Evolutionary conservation across 169 alveolate species (phyloP), one percentile per base, ranked within the genome.

Genomic region (Hammondia hammondi): DNA sequence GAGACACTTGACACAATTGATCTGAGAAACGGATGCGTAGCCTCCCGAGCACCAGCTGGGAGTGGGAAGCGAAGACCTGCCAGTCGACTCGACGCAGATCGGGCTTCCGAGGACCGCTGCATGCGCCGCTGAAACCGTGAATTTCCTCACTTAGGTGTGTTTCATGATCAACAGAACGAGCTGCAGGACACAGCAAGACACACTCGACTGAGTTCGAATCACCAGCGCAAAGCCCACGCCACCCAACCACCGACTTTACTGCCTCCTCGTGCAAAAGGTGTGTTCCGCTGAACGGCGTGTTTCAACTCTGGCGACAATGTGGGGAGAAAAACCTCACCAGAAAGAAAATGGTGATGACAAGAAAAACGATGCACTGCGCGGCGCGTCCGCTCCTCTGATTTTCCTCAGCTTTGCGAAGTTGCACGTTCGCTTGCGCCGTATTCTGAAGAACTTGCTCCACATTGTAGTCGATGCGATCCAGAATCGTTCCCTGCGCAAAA

Each of bases 401-500:
- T 52, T 93, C 61, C 81, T 95, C 96, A 2, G 96, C 96, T 91
- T 92, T 87, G n/a, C 77, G 45, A 35, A 95, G 81, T 45, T 95
- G 93, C 45, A 52, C 81, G 39, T 94, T 95, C 27, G 95, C 96
- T 45, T 93, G 91, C 12, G 93, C 37, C 27, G 96, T 85, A n/a
- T 92, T 90, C 35, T 92, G 87, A 35, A 94, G 94, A 14, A 91
- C 96, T 45, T 92, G 95, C 35, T 95, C 96, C 24, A 95, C 85
- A 52, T 95, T 95, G 93, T 95, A 95, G 95, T 95, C 96, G 88
- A 95, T 95, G 37, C 96, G 91, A 89, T 95, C 96, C 4, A 95
- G 88, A 21, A 95, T 67, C 29, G 96, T 91, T 43, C 96, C 96
- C 96, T 94, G 89, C n/a, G 7, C 32, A 77, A 21, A 24, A 24